Evolutionary conservation across 306 rosid genomes (phyloP), one percentile per base, ranked within the genome.

Genomic region (Glycine tomentella): DNA sequence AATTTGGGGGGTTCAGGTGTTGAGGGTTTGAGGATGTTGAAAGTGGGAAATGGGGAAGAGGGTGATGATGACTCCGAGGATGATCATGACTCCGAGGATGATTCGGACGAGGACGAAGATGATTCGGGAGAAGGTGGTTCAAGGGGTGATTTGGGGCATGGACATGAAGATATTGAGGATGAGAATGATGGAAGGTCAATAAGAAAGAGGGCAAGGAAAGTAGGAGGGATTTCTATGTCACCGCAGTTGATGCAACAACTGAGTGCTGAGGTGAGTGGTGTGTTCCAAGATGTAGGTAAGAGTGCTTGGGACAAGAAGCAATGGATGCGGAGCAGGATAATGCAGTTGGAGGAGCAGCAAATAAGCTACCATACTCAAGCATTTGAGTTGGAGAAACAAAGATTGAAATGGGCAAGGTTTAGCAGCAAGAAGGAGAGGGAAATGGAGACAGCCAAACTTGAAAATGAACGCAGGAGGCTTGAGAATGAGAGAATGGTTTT

Each of bases 371-470:
- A 82, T 16, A 67, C 34, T 13, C 85, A 87, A 62, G 89, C 87
- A 0, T 95, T 85, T 16, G 93, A 95, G 90, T 78, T 95, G 4
- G 98, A 95, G 65, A 95, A 93, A 72, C 96, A 93, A 44, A 66
- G 96, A 85, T 53, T 93, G 56, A 95, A 91, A 80, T 95, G 99
- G 99, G 75, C 75, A 11, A 93, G 88, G 90, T 95, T 81, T 59
- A 90, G 97, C 75, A 86, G 90, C 86, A 95, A 89, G 82, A 95
- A 95, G 86, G 96, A 90, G 82, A 90, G 99, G 85, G 97, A 93
- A 0, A 95, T 95, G 97, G 94, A 93, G 70, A 95, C 81, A 75
- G 91, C 90, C 2, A 91, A 89, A 87, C 90, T 93, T 40, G 96
- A 89, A 45, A 91, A 91, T 16, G 91, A 95, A 59, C 68, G 84